Percentiles rank a stretch among this genome's conserved stretches.
These are phyloP conservation scores for Musa troglodytarum DNA, from an alignment of 176 grass and related monocot genomes.

Conservation along the genomic window DNA sequence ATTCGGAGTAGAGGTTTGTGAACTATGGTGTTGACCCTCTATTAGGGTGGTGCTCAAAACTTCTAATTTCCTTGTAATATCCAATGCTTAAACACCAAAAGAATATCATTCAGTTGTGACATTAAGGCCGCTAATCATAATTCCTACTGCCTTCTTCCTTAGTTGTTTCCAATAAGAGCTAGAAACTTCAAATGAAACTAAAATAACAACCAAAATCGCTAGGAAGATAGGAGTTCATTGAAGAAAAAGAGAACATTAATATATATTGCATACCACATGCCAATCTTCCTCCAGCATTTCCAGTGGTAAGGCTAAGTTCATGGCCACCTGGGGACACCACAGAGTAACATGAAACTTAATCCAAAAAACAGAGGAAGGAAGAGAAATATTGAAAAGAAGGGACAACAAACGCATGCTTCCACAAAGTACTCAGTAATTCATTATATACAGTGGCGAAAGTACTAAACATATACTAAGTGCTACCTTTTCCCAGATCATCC, in stretches of 20 bases:
- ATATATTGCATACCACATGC: slow-evolving; percentile 59
- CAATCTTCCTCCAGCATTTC: slow-evolving; percentile 98
- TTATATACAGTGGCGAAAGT: not conserved
- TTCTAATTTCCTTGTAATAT: not conserved
- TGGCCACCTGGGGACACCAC: slow-evolving; percentile 53
- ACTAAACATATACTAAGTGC: not conserved
- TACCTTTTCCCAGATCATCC: slow-evolving; percentile 99
- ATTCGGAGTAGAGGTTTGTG: not conserved
- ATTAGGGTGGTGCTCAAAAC: no score
- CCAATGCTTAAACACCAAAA: not conserved
- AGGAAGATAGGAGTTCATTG: not conserved
- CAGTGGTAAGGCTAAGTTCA: slow-evolving; percentile 88
- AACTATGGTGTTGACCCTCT: not conserved
- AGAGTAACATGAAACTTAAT: not conserved
- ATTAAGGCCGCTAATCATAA: not conserved
- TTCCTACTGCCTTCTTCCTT: not conserved
- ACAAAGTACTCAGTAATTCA: slow-evolving; percentile 7
- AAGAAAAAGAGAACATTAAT: not conserved
- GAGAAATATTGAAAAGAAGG: not conserved
- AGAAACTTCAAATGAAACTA: not conserved
- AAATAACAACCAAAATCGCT: not conserved
- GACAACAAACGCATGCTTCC: not conserved
- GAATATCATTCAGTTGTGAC: not conserved
- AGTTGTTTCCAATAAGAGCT: not conserved
- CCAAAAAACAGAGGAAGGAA: not conserved